Evolutionary conservation across 2,329 filamentous ascomycete species (phyloP).

Genomic region (Xylariaceae sp.): DNA sequence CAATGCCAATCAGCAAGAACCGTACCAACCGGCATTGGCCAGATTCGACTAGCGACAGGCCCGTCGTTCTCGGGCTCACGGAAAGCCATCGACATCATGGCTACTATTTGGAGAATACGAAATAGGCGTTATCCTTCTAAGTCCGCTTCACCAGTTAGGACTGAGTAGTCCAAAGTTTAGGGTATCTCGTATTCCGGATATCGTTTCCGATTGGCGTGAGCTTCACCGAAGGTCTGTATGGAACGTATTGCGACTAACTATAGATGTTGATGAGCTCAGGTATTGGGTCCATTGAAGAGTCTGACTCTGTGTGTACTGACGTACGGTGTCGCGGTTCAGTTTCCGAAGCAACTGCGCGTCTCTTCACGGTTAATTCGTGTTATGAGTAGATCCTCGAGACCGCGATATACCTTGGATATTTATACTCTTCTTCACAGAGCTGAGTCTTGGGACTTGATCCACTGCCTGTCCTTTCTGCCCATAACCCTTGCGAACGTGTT

Average conservation of each 20-base stretch:
- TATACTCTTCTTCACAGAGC: slow-evolving; percentile 1
- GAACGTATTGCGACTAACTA: not conserved
- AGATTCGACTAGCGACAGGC: not conserved
- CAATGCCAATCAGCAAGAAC: not conserved
- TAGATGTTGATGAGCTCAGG: too few species aligned
- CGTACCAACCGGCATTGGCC: not conserved
- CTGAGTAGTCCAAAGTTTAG: not conserved
- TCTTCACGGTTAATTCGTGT: not conserved
- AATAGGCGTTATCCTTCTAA: not conserved
- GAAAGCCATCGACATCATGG: not conserved
- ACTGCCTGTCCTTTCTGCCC: not conserved
- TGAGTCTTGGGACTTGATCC: not conserved
- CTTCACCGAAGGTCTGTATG: not conserved
- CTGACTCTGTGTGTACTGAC: not conserved
- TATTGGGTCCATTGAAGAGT: not conserved
- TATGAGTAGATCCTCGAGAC: not conserved
- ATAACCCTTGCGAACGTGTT: not conserved
- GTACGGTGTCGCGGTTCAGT: not conserved
- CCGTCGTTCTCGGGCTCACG: not conserved
- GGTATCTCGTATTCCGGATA: not conserved
- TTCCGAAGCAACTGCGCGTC: not conserved
- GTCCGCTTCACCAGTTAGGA: not conserved
- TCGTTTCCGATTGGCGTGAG: not conserved
- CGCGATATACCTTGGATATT: not conserved
- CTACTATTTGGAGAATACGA: not conserved